phyloP scores from a whole-genome alignment of 2,329 filamentous ascomycete species.

The Dactylonectria macrodidyma region DNA sequence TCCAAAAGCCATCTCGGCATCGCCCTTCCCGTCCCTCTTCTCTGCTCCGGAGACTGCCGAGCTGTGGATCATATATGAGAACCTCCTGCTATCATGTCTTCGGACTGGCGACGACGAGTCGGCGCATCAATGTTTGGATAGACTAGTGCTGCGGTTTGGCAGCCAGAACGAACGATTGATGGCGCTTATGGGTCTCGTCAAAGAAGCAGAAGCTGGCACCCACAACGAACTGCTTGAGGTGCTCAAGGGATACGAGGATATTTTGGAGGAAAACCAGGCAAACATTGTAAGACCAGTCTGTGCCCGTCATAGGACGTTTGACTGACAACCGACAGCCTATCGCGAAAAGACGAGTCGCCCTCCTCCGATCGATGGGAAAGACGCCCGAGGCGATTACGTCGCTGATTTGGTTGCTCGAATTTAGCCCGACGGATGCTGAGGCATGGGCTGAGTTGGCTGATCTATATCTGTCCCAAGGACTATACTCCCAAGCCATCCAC shows the following conservation, averaged over 20 bases:
- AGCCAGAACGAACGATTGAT: slow-evolving; percentile 87
- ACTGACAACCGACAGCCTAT: slow-evolving; percentile 74
- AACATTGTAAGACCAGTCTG: slow-evolving; percentile 76
- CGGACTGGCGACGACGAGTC: slow-evolving; percentile 86
- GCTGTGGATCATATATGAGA: slow-evolving; percentile 89
- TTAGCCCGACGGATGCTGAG: slow-evolving; percentile 91
- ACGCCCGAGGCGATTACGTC: slow-evolving; percentile 80
- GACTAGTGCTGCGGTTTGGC: slow-evolving; percentile 86
- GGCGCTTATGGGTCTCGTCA: slow-evolving; percentile 85
- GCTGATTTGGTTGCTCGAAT: slow-evolving; percentile 82
- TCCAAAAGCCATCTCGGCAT: slow-evolving; percentile 68
- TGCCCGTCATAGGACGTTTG: neutral
- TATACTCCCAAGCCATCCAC: slow-evolving; percentile 88
- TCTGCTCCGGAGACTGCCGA: slow-evolving; percentile 79
- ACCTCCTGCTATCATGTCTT: slow-evolving; percentile 86
- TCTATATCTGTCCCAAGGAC: slow-evolving; percentile 84
- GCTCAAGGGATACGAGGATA: slow-evolving; percentile 82
- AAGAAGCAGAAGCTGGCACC: slow-evolving; percentile 84
- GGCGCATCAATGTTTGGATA: slow-evolving; percentile 81
- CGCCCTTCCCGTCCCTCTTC: slow-evolving; percentile 67
- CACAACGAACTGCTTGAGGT: slow-evolving; percentile 77
- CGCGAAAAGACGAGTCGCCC: slow-evolving; percentile 85
- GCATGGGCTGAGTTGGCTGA: slow-evolving; percentile 94
- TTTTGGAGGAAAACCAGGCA: slow-evolving; percentile 80
- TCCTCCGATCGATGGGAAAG: slow-evolving; percentile 82